Evolutionary conservation across 2,329 filamentous ascomycete genomes (phyloP), one percentile per base, ranked within the genome.

Genomic region (Aureobasidium sp.): DNA sequence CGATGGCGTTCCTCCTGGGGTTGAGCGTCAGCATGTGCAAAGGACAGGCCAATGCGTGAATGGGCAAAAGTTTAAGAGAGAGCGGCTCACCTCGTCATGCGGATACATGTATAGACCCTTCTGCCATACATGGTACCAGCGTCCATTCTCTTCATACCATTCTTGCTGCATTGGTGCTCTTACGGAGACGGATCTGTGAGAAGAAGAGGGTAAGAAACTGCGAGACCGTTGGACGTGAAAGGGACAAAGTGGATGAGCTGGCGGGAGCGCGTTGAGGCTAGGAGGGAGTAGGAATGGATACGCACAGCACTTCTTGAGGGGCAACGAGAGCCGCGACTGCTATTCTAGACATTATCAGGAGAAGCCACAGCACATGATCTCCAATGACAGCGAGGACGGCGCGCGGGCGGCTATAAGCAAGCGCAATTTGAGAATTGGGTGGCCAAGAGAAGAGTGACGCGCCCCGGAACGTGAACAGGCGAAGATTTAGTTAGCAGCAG

Each of bases 91-190:
- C 40, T 65, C 64, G 50, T 65, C 64, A 56, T 64, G 62, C 33
- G 64, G 64, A 17, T 64, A 63, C 64, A 63, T 62, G 61, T 65
- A 65, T 56, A 63, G 56, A 29, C 64, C 64, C 39, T 61, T 60
- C 35, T 63, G 64, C 57, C 57, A 65, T 19, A 35, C 44, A 49
- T 65, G 64, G 56, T 65, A 65, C 37, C 50, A 54, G 9, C 64
- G 64, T 22, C 64, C 64, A 53, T 65, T 65, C 35, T 65, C 64
- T 50, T 64, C 64, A 48, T 64, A 65, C 60, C 60, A 62, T 44
- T 65, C 64, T 52, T 61, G 48, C 48, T 63, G 62, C 56, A 59
- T 54, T 49, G 62, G 62, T 50, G 62, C 54, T 54, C 50, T 62
- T n/a, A 62, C 49, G 15, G 60, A 56, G 31, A 62, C 49, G 29